These are phyloP conservation scores for Pseudopithomyces chartarum DNA, from an alignment of 2,329 filamentous ascomycete genomes.

Conservation along the genomic window DNA sequence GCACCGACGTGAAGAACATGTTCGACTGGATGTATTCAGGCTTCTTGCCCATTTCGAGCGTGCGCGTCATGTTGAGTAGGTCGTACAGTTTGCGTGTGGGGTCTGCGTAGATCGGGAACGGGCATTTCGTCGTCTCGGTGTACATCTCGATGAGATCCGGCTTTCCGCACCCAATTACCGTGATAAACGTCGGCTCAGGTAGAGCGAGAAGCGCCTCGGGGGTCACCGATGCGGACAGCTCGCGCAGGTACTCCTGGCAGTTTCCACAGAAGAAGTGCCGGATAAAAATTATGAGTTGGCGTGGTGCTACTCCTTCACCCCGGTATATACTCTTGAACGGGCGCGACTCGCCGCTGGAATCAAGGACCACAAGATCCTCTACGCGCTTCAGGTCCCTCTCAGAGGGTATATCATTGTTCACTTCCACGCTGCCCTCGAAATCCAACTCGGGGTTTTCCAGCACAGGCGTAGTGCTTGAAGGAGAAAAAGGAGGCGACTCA, in stretches of 20 bases:
- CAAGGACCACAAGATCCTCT: conserved; percentile 42
- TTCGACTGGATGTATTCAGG: conserved; percentile 69
- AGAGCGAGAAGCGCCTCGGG: conserved; percentile 52
- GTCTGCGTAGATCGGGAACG: conserved; percentile 79
- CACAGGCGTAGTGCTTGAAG: conserved; percentile 37
- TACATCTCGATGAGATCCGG: conserved; percentile 72
- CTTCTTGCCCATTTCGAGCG: conserved; percentile 63
- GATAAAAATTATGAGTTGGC: conserved; percentile 74
- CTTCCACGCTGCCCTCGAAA: conserved; percentile 42
- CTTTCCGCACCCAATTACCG: conserved; percentile 74
- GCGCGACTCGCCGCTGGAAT: conserved; percentile 39
- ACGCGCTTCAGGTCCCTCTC: conserved; percentile 35
- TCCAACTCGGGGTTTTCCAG: conserved; percentile 30
- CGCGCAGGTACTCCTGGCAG: conserved; percentile 75
- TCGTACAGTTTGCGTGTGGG: conserved; percentile 69
- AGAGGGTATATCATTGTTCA: conserved; percentile 43
- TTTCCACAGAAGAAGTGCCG: conserved; percentile 82
- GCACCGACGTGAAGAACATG: conserved; percentile 51
- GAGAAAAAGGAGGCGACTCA: conserved; percentile 38
- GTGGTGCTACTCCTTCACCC: conserved; percentile 39
- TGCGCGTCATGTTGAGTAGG: conserved; percentile 70
- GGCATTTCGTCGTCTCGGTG: conserved; percentile 63
- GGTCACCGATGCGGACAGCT: conserved; percentile 63
- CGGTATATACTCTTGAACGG: conserved; percentile 46
- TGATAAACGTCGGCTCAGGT: conserved; percentile 64